Evolutionary conservation across 768 basidiomycete species (phyloP), one percentile per base, ranked within the genome.

Genomic region (Suillus clintonianus): DNA sequence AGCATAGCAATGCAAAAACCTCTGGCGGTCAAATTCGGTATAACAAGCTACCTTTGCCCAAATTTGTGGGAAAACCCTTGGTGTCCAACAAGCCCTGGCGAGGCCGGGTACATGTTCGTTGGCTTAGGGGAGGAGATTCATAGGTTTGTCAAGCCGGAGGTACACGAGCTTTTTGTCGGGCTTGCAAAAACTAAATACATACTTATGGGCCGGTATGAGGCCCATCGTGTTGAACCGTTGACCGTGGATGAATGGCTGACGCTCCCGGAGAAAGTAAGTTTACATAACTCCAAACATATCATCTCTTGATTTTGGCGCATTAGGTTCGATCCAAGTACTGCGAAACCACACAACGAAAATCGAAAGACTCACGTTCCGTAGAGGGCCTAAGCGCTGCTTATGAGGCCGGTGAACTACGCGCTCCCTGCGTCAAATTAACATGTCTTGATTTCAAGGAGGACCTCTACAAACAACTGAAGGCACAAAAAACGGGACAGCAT

Each of bases 61-160:
- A 80, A 83, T 37, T 70, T 83, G 19, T 79, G 81, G 55, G 80
- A 82, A 56, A 86, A 86, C 62, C 82, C 83, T 13, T 87, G 85
- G 86, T 82, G 82, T 51, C 85, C 85, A 3, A 70, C 74, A 6
- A 68, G 61, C 1, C 82, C 83, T 11, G 85, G 85, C 10, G 70
- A 81, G 59, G 82, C 85, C 62, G 85, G 85, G 2, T 87, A 80
- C 66, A 82, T 87, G 73, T 85, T 86, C 53, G 83, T 86, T 32
- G 85, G 84, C 19, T 75, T 85, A 59, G 81, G 81, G 10, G 77
- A 72, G 47, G 85, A 86, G 47, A 73, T 76, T 48, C 72, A 79
- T 45, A 77, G 78, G 8, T 85, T 85, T 67, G 64, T 67, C 43
- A 64, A 72, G 45, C 74, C 81, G 15, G 79, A 82, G 39, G 67